Evolutionary conservation across 176 grass and related monocot species (phyloP), one percentile per base, ranked within the genome.

Genomic region (Phragmites australis): DNA sequence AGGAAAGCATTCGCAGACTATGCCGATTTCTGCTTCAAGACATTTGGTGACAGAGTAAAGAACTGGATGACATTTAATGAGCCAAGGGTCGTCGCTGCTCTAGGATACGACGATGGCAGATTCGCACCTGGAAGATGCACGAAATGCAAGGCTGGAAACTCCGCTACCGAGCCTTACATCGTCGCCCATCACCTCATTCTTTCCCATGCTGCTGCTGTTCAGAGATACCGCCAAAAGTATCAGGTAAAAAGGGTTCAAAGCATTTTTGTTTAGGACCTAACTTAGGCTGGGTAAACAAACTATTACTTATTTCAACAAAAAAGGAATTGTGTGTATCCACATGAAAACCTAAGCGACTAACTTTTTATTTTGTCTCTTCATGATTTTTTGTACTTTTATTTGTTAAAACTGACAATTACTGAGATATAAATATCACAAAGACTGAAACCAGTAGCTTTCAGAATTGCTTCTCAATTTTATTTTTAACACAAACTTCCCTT

Each of bases 21-120:
- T 18, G 88, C 88, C 9, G 75, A 90, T 32, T 90, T 87, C 51
- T 90, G 84, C 10, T 90, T 87, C 75, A 53, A 70, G 68, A 76
- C 41, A 55, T 90, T 83, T 46, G 88, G 88, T 2, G 80, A 87
- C 64, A 87, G 88, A 64, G 88, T 90, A 13, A 87, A 90, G 67
- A 87, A 87, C 58, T 90, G 84, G 80, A 80, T 90, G 73, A 87
- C 84, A 21, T 83, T 90, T 43, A 90, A 90, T 53, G 84, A 90
- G 54, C 88, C 88, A 13, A 87, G 88, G 63, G 56, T 72, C 0
- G 80, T 90, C 13, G 61, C 88, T n/a, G 79, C 88, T 47, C 79
- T 93, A 66, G 91, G 91, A 55, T 93, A 93, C 37, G 88, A 90
- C 9, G 61, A 82, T 13, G 91, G 91, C 5, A 52, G n/a, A 11